Base-by-base conservation (phyloP, 2,329 filamentous ascomycete genomes). In the Phyllosticta citrichinensis region DNA sequence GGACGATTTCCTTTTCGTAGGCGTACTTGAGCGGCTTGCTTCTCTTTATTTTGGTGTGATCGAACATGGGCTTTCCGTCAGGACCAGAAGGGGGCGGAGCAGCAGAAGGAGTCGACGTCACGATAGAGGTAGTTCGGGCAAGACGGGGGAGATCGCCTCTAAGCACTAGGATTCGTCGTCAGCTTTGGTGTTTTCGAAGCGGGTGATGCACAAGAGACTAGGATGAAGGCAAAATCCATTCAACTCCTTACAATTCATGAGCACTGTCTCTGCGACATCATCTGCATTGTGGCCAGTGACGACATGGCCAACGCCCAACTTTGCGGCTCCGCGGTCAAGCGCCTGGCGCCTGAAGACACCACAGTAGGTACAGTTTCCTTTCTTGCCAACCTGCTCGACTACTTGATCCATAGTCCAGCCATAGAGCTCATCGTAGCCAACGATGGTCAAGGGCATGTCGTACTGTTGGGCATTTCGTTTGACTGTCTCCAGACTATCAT, bases 361-460 rank as follows among this genome's bases (percentile, higher is more conserved):
- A 70, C 94, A 99, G 70, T 99, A 99, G 30, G 95, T 99, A 81
- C 94, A 99, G 75, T 99, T 99, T 30, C 93, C 92, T 74, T 97
- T 97, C 78, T 97, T 97, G 14, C 94, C 94, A 57, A 99, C 89
- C 55, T 93, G 90, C 68, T 92, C 89, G 3, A 99, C 95, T 10
- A 99, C 94, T 70, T 97, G 91, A 70, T 99, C 94, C 94, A 99
- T 99, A 0, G 92, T 97, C 94, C 94, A 99, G 9, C 93, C 94
- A 72, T 99, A 99, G 10, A 99, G 79, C 69, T 97, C 89, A 59
- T 87, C 87, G 69, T 99, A 99, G 56, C 93, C 91, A 56, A 99
- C 85, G 61, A 99, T 96, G 67, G 91, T 89, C 56, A 99, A 78
- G 0, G 89, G 85, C 87, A 99, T 95, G 1, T 87, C 85, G 75